These are phyloP conservation scores for Suhomyces bolitotheri DNA, from an alignment of 1,139 yeast species.

Conservation along the genomic window DNA sequence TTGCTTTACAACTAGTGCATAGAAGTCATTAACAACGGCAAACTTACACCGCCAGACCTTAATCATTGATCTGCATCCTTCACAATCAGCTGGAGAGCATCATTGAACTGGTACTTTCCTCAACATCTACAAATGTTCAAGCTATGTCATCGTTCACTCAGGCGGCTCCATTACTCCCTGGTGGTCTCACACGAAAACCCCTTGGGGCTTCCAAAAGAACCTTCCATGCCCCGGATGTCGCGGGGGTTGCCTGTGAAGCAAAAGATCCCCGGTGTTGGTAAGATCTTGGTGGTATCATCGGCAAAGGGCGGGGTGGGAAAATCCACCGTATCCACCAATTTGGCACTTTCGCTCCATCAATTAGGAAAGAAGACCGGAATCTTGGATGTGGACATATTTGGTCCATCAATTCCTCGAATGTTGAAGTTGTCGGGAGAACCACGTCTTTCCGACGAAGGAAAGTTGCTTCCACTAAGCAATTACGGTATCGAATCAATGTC, in stretches of 20 bases:
- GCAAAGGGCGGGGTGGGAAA: slow-evolving; percentile 82
- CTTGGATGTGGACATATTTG: slow-evolving; percentile 80
- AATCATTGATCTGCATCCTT: too few species aligned
- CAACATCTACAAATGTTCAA: slow-evolving; percentile 1
- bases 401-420: slow-evolving; percentile 77
- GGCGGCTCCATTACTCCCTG: slow-evolving; percentile 4
- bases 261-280: slow-evolving; percentile 58
- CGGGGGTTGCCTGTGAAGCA: slow-evolving; percentile 57
- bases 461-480: slow-evolving; percentile 67
- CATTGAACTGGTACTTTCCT: too few species aligned
- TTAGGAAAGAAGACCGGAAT: slow-evolving; percentile 65
- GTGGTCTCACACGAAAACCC: slow-evolving; percentile 49
- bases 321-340: slow-evolving; percentile 60
- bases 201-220: slow-evolving; percentile 55
- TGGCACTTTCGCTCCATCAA: slow-evolving; percentile 61
- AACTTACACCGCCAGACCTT: too few species aligned
- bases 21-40: too few species aligned
- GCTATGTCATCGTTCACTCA: slow-evolving; percentile 6
- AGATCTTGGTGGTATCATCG: slow-evolving; percentile 69
- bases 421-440: slow-evolving; percentile 70
- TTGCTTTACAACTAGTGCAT: too few species aligned
- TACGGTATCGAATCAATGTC: slow-evolving; percentile 86
- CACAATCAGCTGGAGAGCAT: too few species aligned
- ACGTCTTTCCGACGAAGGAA: slow-evolving; percentile 52
- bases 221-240: slow-evolving; percentile 41